A percentile compares a stretch with the other conserved stretches of the same genome.
These are phyloP conservation scores for Sergeia podlipaevii DNA, from an alignment of 208 protist genomes.

Conservation along the genomic window DNA sequence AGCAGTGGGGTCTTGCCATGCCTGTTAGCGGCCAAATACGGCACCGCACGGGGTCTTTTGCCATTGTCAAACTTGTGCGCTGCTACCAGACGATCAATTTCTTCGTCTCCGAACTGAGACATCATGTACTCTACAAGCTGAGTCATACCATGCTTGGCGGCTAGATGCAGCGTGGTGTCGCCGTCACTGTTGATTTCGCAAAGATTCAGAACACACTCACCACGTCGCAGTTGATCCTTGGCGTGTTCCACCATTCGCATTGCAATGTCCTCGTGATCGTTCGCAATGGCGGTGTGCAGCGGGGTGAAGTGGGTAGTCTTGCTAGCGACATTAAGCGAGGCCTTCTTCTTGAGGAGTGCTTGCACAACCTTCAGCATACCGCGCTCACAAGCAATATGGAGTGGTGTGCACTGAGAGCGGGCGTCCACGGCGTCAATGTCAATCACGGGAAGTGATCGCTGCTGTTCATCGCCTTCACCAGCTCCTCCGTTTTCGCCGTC, in stretches of 20 bases:
- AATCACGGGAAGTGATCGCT: constrained; percentile 10
- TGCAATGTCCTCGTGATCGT: constrained; percentile 48
- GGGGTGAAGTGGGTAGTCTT: constrained; percentile 57
- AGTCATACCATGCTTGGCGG: constrained; percentile 38
- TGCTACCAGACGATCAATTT: constrained; percentile 29
- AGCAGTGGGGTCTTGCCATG: constrained; percentile 65
- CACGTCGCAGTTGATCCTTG: constrained; percentile 67
- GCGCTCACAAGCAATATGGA: constrained; percentile 79
- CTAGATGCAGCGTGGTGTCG: constrained; percentile 68
- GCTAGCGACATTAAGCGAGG: constrained; percentile 49
- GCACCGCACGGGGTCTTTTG: constrained; percentile 13
- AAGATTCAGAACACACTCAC: constrained; percentile 56
- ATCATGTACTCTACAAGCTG: constrained; percentile 78
- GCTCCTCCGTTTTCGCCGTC: background rate
- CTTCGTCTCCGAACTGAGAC: constrained; percentile 64
- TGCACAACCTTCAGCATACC: constrained; percentile 49
- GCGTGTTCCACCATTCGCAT: constrained; percentile 70
- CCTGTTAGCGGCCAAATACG: constrained; percentile 37
- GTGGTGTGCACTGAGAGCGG: constrained; percentile 55
- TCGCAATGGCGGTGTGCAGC: constrained; percentile 56
- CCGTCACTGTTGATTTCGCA: constrained; percentile 55
- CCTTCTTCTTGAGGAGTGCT: constrained; percentile 46
- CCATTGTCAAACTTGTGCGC: background rate
- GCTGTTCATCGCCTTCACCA: background rate
- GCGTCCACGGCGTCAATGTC: constrained; percentile 70